Conservation (phyloP, 1,284 basidiomycete species). For the Ganoderma boninense region DNA sequence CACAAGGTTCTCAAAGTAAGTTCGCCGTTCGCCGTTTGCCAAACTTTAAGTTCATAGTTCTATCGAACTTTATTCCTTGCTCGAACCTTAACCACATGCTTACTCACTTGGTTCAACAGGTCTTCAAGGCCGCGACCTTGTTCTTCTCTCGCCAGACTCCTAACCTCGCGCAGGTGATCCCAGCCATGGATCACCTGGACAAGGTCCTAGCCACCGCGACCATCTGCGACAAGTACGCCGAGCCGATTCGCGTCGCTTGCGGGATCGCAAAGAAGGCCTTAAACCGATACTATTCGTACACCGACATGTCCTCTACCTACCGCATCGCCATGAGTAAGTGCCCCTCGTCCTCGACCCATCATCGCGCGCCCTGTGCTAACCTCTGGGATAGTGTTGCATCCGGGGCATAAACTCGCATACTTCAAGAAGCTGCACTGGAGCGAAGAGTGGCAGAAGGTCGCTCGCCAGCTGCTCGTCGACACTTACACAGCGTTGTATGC, state of each 20-base stretch:
- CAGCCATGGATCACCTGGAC: constrained; percentile 38
- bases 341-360: too few species aligned
- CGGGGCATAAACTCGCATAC: neutral
- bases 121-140: constrained; percentile 40
- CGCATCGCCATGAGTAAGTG: neutral
- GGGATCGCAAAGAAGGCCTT: neutral
- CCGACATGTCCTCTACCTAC: neutral
- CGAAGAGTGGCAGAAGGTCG: neutral
- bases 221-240: constrained; percentile 2
- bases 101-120: too few species aligned
- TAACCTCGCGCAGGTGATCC: constrained; percentile 41
- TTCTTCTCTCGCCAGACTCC: constrained; percentile 40
- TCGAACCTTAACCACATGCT: too few species aligned
- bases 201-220: constrained; percentile 18
- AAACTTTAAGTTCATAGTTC: too few species aligned
- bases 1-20: constrained; percentile 35
- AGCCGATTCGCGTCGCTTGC: constrained; percentile 16
- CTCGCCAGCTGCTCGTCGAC: neutral
- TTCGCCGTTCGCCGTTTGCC: too few species aligned
- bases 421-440: neutral
- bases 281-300: constrained; percentile 1
- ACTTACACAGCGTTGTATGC: too few species aligned
- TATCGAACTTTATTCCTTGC: too few species aligned
- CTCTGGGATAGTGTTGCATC: constrained; percentile 10
- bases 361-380: too few species aligned